Conservation (phyloP, 1,284 basidiomycete species). For the Ceratobasidium theobromae region DNA sequence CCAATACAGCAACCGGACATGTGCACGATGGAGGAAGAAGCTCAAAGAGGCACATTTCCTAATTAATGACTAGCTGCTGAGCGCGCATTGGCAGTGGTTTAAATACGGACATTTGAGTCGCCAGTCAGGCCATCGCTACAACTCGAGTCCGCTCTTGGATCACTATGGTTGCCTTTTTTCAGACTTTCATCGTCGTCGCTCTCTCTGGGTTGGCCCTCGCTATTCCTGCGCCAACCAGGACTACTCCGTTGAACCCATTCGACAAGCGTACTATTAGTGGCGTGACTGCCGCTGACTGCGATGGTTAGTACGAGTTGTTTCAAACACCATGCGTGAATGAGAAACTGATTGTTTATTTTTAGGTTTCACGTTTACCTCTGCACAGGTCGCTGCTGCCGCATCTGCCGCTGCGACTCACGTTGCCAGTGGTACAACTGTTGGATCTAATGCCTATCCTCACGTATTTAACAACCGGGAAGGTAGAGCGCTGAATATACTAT, state of each 20-base stretch:
- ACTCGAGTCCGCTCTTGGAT: neutral
- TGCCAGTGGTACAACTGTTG: conserved; percentile 1
- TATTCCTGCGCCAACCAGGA: conserved; percentile 6
- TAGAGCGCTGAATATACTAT: neutral
- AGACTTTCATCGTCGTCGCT: conserved; percentile 1
- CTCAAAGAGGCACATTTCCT: neutral
- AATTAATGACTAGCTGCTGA: conserved; percentile 1
- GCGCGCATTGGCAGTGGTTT: neutral
- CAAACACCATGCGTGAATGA: neutral
- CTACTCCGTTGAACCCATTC: neutral
- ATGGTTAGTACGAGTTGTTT: neutral
- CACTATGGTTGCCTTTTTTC: neutral
- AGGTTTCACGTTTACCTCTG: conserved; percentile 18
- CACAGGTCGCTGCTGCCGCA: conserved; percentile 23
- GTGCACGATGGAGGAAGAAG: neutral
- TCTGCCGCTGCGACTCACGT: conserved; percentile 5
- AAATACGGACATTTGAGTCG: neutral
- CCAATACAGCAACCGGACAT: conserved; percentile 8
- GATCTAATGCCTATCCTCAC: conserved; percentile 12
- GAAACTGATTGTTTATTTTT: neutral
- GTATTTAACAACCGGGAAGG: conserved; percentile 26
- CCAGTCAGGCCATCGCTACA: neutral
- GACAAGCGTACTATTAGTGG: conserved; percentile 21
- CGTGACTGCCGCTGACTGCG: conserved; percentile 10
- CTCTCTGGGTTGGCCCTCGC: conserved; percentile 20